A percentile compares a stretch with the other conserved stretches of the same genome.
Evolutionary conservation across 2,329 filamentous ascomycete genomes (phyloP).

Genomic region (Epichloe baconii): DNA sequence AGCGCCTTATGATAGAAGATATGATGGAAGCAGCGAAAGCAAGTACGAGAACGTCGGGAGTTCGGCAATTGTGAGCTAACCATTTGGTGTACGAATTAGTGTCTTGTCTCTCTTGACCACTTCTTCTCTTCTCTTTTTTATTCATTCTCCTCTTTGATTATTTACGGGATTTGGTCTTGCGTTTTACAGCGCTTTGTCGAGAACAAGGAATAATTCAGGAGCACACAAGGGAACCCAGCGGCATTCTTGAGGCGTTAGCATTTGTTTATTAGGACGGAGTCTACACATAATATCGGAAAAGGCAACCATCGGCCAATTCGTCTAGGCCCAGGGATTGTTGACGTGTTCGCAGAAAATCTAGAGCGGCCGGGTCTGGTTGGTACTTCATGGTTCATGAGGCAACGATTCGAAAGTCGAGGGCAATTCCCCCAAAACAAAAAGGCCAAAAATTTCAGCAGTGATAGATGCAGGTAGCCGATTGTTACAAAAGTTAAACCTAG

Average conservation of each 20-base stretch:
- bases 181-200: conserved; percentile 2
- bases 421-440: neutral
- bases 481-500: neutral
- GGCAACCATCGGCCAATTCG: conserved; percentile 1
- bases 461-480: neutral
- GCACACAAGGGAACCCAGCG: neutral
- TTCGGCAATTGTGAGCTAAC: conserved; percentile 8
- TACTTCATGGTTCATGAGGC: neutral
- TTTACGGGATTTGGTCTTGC: too few relatives aligned
- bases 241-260: conserved; percentile 6
- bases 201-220: neutral
- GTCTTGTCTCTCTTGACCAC: neutral
- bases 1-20: conserved; percentile 36
- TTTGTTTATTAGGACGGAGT: conserved; percentile 6
- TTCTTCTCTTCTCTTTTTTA: neutral
- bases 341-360: neutral
- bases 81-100: conserved; percentile 3
- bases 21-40: conserved; percentile 19
- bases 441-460: neutral
- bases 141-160: neutral
- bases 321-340: neutral
- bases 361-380: neutral
- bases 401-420: neutral
- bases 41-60: conserved; percentile 6
- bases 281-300: conserved; percentile 4